Percentiles rank a stretch among this genome's conserved stretches.
Evolutionary conservation across 2,329 filamentous ascomycete species (phyloP).

Genomic region (Geosmithia morbida): DNA sequence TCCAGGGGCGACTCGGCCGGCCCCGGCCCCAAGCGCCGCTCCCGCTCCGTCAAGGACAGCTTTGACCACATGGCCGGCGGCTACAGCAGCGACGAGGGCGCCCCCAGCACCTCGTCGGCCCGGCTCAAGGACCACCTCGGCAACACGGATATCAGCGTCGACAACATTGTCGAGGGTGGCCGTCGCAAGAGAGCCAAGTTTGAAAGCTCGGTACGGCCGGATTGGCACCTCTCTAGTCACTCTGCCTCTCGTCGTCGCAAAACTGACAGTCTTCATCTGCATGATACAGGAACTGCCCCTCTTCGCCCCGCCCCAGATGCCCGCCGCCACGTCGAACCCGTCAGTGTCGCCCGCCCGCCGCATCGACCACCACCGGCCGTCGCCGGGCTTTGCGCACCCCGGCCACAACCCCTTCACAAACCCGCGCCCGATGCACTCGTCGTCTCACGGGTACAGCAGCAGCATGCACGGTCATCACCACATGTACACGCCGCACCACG

Average conservation of each 20-base stretch:
- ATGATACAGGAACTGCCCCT: conserved; percentile 70
- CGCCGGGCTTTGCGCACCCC: conserved; percentile 62
- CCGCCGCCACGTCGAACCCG: conserved; percentile 89
- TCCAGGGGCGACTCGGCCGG: conserved; percentile 59
- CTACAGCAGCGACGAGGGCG: conserved; percentile 81
- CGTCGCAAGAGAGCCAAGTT: conserved; percentile 88
- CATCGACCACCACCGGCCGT: conserved; percentile 53
- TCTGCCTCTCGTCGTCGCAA: conserved; percentile 4
- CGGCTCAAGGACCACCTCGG: conserved; percentile 76
- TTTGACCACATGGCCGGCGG: conserved; percentile 49
- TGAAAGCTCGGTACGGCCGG: conserved; percentile 82
- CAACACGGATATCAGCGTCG: conserved; percentile 92
- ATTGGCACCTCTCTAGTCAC: conserved; percentile 6
- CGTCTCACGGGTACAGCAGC: conserved; percentile 52
- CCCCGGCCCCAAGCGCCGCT: conserved; percentile 55
- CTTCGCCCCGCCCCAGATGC: conserved; percentile 89
- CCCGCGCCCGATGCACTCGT: conserved; percentile 65
- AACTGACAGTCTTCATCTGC: conserved; percentile 14
- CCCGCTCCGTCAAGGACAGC: conserved; percentile 54
- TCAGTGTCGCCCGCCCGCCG: conserved; percentile 87
- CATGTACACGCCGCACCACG: conserved; percentile 49
- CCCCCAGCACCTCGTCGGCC: conserved; percentile 55
- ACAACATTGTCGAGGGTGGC: conserved; percentile 96
- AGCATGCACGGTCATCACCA: conserved; percentile 25
- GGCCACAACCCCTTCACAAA: conserved; percentile 71